Percentiles rank a stretch among this genome's conserved stretches.
These are phyloP conservation scores for Boletus eberwhitei DNA, from an alignment of 768 basidiomycete genomes.

Conservation along the genomic window DNA sequence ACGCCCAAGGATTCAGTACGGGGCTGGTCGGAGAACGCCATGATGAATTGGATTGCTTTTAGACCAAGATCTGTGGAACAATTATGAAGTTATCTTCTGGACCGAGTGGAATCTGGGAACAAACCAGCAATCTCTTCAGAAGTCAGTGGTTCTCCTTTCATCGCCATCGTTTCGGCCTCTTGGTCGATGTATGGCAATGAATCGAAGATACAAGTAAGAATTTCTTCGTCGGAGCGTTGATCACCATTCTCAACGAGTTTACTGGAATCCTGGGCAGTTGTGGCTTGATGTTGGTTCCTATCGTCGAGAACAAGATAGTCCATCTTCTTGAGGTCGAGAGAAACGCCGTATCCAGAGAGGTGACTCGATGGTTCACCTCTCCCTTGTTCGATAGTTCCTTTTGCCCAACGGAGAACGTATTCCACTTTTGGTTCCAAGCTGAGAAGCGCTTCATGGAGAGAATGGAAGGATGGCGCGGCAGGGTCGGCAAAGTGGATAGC, in stretches of 20 bases:
- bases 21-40: conserved; percentile 53
- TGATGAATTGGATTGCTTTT: conserved; percentile 73
- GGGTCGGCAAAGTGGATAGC: conserved; percentile 79
- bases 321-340: conserved; percentile 92
- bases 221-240: conserved; percentile 18
- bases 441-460: conserved; percentile 66
- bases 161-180: conserved; percentile 33
- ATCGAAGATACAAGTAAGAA: conserved; percentile 29
- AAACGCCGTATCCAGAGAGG: conserved; percentile 88
- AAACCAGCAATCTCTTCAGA: conserved; percentile 55
- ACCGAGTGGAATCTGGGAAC: conserved; percentile 13
- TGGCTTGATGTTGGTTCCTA: conserved; percentile 37
- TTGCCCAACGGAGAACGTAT: conserved; percentile 63
- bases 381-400: conserved; percentile 35
- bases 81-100: not conserved
- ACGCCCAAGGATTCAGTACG: conserved; percentile 25
- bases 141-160: conserved; percentile 42
- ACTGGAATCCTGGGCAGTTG: not conserved
- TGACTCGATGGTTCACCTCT: conserved; percentile 34
- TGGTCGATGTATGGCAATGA: conserved; percentile 29
- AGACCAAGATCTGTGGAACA: conserved; percentile 54
- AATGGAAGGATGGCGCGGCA: conserved; percentile 61
- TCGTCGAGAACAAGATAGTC: conserved; percentile 96
- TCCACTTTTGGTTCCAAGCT: conserved; percentile 48
- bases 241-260: conserved; percentile 1